Evolutionary conservation across 2,329 filamentous ascomycete species (phyloP), one percentile per base, ranked within the genome.

Genomic region (Beauveria scarabaeidicola): DNA sequence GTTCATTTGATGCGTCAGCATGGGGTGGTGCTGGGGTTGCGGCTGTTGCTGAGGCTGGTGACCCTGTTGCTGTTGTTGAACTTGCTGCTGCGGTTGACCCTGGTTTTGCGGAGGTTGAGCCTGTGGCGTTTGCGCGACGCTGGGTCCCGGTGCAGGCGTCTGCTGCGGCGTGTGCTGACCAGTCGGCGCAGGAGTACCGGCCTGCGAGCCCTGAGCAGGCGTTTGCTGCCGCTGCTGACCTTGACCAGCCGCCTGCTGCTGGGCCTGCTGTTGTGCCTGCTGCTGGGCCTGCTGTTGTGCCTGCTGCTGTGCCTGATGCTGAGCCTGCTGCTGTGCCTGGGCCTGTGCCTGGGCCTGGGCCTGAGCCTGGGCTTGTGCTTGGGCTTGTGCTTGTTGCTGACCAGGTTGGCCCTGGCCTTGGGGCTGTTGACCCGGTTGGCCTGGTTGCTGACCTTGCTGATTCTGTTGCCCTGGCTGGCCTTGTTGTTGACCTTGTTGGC

Each of bases 111-210:
- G 66, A 41, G 73, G 69, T 55, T 77, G 74, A 48, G 73, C 7
- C 11, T 60, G 58, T 5, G 50, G 58, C 23, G 58, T 50, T 43
- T 54, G 58, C 23, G 51, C 52, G 38, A 38, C n/a, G 3, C 67
- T 71, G 7, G 74, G 73, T 43, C 73, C 72, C 38, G 72, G 72
- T 25, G 69, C 72, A 15, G 74, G 75, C 27, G 73, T 75, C 62
- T 83, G 82, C 27, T 80, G 74, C 53, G 72, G 73, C 36, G 75
- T 73, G 65, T 81, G 79, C 63, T 80, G 79, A 40, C 76, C 77
- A 63, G 70, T 70, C 15, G 71, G 68, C 21, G 69, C 75, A 9
- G 77, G 74, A 66, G 77, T 70, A 52, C 74, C 68, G 62, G 77
- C 70, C 68, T 75, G 71, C 9, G 72, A 73, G 23, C 68, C 67